Evolutionary conservation across 1,284 basidiomycete genomes (phyloP).

Genomic region (Sphagnurus paluster): DNA sequence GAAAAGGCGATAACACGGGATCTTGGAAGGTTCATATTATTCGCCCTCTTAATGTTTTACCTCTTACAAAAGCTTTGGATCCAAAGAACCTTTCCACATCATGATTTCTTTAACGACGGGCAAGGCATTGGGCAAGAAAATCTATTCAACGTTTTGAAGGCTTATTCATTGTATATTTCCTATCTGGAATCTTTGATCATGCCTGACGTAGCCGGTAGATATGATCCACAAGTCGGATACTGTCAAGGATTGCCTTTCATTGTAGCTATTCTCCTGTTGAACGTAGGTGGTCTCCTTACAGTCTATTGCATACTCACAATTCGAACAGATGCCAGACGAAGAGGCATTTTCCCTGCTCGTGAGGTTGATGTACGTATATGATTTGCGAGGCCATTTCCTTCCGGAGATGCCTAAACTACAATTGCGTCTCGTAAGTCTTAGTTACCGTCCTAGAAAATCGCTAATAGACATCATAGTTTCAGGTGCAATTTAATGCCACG

Average conservation of each 20-base stretch:
- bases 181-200: neutral
- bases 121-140: conserved; percentile 95
- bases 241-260: conserved; percentile 97
- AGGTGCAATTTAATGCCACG: conserved; percentile 31
- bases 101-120: conserved; percentile 92
- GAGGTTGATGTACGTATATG: conserved; percentile 97
- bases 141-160: conserved; percentile 96
- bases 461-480: conserved; percentile 21
- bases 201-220: conserved; percentile 44
- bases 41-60: neutral
- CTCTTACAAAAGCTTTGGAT: neutral
- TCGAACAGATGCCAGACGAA: conserved; percentile 90
- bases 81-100: conserved; percentile 91
- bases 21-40: conserved; percentile 62
- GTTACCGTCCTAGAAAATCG: neutral
- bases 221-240: conserved; percentile 95
- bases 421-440: conserved; percentile 71
- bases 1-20: conserved; percentile 95
- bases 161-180: conserved; percentile 79
- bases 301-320: conserved; percentile 5
- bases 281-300: conserved; percentile 53
- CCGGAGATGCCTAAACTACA: conserved; percentile 99
- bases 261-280: conserved; percentile 89
- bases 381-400: conserved; percentile 92
- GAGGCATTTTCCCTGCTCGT: conserved; percentile 97